These are phyloP conservation scores for Periconia sp. DNA, from an alignment of 2,329 filamentous ascomycete species.

Conservation along the genomic window DNA sequence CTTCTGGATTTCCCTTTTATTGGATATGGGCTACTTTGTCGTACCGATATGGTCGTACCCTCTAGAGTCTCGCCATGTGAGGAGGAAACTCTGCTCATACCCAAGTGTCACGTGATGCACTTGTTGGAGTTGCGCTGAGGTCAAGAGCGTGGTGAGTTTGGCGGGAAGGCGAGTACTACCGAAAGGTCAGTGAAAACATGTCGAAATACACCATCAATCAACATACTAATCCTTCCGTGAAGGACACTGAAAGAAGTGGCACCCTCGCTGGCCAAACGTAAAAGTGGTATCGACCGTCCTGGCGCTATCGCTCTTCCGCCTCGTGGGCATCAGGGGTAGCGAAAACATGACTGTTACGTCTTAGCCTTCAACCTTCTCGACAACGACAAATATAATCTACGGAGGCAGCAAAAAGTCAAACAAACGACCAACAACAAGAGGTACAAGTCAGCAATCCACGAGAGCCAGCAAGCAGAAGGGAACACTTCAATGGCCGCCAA, in stretches of 20 bases:
- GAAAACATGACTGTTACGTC: not conserved
- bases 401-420: too few relatives aligned
- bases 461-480: too few relatives aligned
- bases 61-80: conserved; percentile 33
- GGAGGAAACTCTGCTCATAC: conserved; percentile 35
- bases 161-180: conserved; percentile 28
- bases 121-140: conserved; percentile 21
- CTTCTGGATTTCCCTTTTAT: not conserved
- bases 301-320: not conserved
- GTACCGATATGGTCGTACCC: conserved; percentile 27
- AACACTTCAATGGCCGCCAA: too few relatives aligned
- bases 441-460: too few relatives aligned
- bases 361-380: too few relatives aligned
- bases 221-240: conserved; percentile 31
- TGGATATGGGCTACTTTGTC: not conserved
- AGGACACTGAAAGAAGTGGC: conserved; percentile 36
- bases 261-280: conserved; percentile 38
- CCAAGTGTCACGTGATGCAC: conserved; percentile 36
- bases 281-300: conserved; percentile 37
- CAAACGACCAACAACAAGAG: not conserved
- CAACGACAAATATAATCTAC: too few relatives aligned
- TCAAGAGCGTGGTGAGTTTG: conserved; percentile 28
- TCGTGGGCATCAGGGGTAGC: not conserved
- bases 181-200: not conserved
- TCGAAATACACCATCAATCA: not conserved